Base-by-base conservation (phyloP, 805 yeast genomes). In the Debaryomyces prosopidis region DNA sequence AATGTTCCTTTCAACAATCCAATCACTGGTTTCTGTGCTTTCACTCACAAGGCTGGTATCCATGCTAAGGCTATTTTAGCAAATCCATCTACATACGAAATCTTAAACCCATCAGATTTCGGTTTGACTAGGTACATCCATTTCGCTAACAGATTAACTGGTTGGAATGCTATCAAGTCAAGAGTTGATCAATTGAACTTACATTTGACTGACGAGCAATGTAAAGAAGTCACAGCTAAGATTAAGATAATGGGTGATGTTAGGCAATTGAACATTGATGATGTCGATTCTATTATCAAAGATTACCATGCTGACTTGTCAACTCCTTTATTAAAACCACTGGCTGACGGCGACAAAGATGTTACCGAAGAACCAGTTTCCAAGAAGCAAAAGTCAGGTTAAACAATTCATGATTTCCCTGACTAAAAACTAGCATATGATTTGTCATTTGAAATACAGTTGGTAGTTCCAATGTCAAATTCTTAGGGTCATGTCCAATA, bases 11-110 rank as follows among this genome's bases (percentile, higher is more conserved):
- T 79, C 69, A 79, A 79, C 68, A 79, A 79, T 64, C 84, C 84
- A 49, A 78, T 79, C 57, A 79, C 84, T 38, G 84, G 84, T 15
- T 79, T 79, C 72, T 79, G 84, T 69, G 83, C 84, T 36, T 79
- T 79, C 64, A 79, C 84, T 36, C 84, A 79, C 63, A 79, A 79
- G 66, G 84, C 84, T 17, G 84, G 84, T 62, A 78, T 79, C 51
- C 84, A 79, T 50, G 84, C 84, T 46, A 78, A 79, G 62, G 84
- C 84, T 40, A 79, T 79, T 46, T 71, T 79, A 53, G 84, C 84
- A 42, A 79, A 79, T 64, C 84, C 84, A 40, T 76, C 82, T n/a
- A 79, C 84, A 10, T 79, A 79, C 59, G 84, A 79, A 64, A 79
- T 79, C 57, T 69, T 79, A 59, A 75, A 76, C 53, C 84, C 84